These are phyloP conservation scores for Purpureocillium lavendulum DNA, from an alignment of 2,329 filamentous ascomycete genomes.

Conservation along the genomic window DNA sequence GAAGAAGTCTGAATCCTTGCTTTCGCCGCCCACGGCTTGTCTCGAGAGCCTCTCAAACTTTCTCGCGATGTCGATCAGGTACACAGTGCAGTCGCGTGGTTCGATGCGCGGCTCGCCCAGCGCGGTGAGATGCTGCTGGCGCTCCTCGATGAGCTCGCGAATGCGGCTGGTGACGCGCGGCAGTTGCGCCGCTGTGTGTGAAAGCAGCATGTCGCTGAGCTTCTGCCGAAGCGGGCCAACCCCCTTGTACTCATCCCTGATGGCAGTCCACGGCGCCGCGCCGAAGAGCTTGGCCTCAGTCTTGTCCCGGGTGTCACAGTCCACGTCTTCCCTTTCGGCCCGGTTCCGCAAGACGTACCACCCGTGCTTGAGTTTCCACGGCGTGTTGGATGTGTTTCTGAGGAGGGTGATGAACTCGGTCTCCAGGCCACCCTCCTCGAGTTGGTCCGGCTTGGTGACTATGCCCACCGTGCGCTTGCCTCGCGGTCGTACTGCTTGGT, in stretches of 20 bases:
- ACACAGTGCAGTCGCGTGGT: not conserved
- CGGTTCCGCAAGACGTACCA: slow-evolving; percentile 46
- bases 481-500: slow-evolving; percentile 17
- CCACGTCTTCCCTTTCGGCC: slow-evolving; percentile 17
- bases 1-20: not conserved
- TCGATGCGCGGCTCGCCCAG: not conserved
- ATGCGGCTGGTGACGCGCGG: slow-evolving; percentile 5
- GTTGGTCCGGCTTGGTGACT: slow-evolving; percentile 46
- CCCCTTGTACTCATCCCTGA: slow-evolving; percentile 11
- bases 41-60: not conserved
- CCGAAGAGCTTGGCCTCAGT: slow-evolving; percentile 36
- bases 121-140: not conserved
- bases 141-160: slow-evolving; percentile 1
- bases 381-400: slow-evolving; percentile 33
- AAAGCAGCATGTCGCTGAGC: slow-evolving; percentile 5
- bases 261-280: slow-evolving; percentile 25
- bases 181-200: slow-evolving; percentile 4
- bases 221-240: slow-evolving; percentile 5
- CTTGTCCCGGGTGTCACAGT: slow-evolving; percentile 19
- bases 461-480: slow-evolving; percentile 41
- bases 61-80: not conserved
- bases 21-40: not conserved
- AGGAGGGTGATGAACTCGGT: slow-evolving; percentile 30
- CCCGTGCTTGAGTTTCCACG: slow-evolving; percentile 29
- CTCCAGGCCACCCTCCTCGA: slow-evolving; percentile 23